A percentile compares a stretch with the other conserved stretches of the same genome.
phyloP scores from a whole-genome alignment of 2,329 filamentous ascomycete genomes.

The Sclerotinia trifoliorum region DNA sequence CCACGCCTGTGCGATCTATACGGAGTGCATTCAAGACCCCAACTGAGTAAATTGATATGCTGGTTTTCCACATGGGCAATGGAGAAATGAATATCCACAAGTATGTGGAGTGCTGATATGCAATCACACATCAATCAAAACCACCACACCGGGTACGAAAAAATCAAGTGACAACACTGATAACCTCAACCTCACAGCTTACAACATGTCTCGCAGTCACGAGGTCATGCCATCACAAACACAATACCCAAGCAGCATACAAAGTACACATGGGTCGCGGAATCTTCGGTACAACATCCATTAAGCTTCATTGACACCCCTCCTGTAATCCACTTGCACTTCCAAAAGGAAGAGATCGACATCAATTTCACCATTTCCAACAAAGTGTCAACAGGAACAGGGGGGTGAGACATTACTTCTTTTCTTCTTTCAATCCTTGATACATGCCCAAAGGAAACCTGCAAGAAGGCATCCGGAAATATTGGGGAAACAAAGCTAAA shows the following conservation, averaged over 20 bases:
- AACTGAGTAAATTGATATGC: conserved; percentile 6
- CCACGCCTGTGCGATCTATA: conserved; percentile 5
- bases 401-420: conserved; percentile 8
- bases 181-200: not conserved
- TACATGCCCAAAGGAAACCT: not conserved
- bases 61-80: conserved; percentile 13
- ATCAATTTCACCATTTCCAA: not conserved
- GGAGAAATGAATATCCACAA: conserved; percentile 2
- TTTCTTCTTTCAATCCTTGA: not conserved
- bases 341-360: not conserved
- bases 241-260: not conserved
- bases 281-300: conserved; percentile 10
- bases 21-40: not conserved
- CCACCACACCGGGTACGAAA: not conserved
- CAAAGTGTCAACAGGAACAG: conserved; percentile 10
- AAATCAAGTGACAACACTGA: conserved; percentile 15
- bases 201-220: conserved; percentile 1
- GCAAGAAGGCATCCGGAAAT: conserved; percentile 1
- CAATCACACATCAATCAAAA: conserved; percentile 4
- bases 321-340: not conserved
- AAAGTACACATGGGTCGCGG: not conserved
- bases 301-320: conserved; percentile 8
- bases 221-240: not conserved
- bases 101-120: conserved; percentile 5
- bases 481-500: conserved; percentile 6